Percentiles rank a stretch among this genome's conserved stretches.
phyloP scores from a whole-genome alignment of 2,329 filamentous ascomycete genomes.

The Penicillium hesseltinei region DNA sequence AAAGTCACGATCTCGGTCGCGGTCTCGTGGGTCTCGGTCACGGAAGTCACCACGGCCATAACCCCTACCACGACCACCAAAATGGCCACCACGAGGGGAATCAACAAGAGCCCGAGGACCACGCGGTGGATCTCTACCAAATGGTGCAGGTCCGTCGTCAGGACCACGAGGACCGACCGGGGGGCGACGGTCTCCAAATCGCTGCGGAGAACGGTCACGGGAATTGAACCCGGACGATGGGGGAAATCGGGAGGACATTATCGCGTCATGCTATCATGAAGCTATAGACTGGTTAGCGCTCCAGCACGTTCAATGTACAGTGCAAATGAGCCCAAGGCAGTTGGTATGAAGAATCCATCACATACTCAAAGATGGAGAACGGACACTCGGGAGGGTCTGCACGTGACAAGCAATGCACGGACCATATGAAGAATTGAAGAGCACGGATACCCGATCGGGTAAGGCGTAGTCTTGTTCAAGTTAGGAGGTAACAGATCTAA shows the following conservation, averaged over 20 bases:
- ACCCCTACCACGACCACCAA: slow-evolving; percentile 47
- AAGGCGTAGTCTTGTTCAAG: slow-evolving; percentile 3
- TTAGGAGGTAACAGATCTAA: background rate
- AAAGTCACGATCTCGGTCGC: slow-evolving; percentile 40
- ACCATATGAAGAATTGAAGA: slow-evolving; percentile 7
- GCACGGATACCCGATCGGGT: slow-evolving; percentile 6
- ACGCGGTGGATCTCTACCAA: slow-evolving; percentile 69
- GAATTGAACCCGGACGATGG: slow-evolving; percentile 62
- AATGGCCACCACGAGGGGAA: slow-evolving; percentile 55
- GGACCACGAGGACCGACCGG: slow-evolving; percentile 48
- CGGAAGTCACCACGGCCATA: slow-evolving; percentile 36
- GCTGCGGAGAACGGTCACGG: slow-evolving; percentile 68
- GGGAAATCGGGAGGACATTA: slow-evolving; percentile 60
- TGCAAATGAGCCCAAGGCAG: background rate
- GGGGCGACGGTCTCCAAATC: slow-evolving; percentile 69
- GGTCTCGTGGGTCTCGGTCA: slow-evolving; percentile 59
- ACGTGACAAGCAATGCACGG: slow-evolving; percentile 8
- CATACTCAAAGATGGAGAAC: slow-evolving; percentile 7
- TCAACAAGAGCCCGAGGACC: slow-evolving; percentile 79
- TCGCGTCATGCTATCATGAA: slow-evolving; percentile 38
- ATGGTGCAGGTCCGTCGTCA: slow-evolving; percentile 60
- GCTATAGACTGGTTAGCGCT: slow-evolving; percentile 39
- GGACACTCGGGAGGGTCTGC: slow-evolving; percentile 3
- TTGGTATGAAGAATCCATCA: slow-evolving; percentile 11
- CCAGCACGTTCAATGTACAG: slow-evolving; percentile 2